Evolutionary conservation across 1,284 basidiomycete genomes (phyloP).

Genomic region (Austroboletus niveus): DNA sequence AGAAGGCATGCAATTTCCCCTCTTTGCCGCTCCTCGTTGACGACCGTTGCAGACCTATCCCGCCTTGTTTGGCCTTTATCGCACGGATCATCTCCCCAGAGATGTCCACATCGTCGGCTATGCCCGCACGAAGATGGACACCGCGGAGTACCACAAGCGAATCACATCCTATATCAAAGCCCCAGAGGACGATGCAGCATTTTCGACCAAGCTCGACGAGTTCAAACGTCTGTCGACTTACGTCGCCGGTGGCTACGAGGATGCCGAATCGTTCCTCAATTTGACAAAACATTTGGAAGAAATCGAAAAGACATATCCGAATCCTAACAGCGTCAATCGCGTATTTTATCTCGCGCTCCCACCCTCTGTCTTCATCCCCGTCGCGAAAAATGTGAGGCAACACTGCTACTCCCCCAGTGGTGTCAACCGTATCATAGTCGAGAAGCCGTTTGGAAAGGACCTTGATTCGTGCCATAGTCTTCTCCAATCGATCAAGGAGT

Average conservation of each 20-base stretch:
- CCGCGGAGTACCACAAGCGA: constrained; percentile 82
- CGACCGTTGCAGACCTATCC: constrained; percentile 74
- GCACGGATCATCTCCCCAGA: constrained; percentile 75
- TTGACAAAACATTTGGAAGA: constrained; percentile 75
- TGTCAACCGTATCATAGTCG: constrained; percentile 88
- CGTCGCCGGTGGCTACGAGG: constrained; percentile 85
- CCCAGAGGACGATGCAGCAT: constrained; percentile 57
- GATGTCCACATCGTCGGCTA: constrained; percentile 91
- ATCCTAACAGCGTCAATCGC: constrained; percentile 63
- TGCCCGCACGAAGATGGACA: constrained; percentile 93
- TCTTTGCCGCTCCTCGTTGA: constrained; percentile 14
- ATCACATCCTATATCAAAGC: constrained; percentile 83
- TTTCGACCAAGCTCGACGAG: constrained; percentile 64
- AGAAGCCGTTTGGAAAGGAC: constrained; percentile 97
- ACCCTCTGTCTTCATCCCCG: constrained; percentile 89
- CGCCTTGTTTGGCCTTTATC: constrained; percentile 87
- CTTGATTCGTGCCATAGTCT: constrained; percentile 83
- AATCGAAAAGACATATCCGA: constrained; percentile 71
- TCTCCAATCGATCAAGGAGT: constrained; percentile 74
- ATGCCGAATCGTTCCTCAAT: constrained; percentile 72
- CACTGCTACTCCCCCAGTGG: constrained; percentile 70
- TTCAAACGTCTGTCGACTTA: constrained; percentile 84
- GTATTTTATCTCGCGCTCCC: constrained; percentile 95
- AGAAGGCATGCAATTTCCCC: constrained; percentile 67
- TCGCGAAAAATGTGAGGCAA: constrained; percentile 79